Evolutionary conservation across 345 rosid species (phyloP), one percentile per base, ranked within the genome.

Genomic region (Acer yangbiense): DNA sequence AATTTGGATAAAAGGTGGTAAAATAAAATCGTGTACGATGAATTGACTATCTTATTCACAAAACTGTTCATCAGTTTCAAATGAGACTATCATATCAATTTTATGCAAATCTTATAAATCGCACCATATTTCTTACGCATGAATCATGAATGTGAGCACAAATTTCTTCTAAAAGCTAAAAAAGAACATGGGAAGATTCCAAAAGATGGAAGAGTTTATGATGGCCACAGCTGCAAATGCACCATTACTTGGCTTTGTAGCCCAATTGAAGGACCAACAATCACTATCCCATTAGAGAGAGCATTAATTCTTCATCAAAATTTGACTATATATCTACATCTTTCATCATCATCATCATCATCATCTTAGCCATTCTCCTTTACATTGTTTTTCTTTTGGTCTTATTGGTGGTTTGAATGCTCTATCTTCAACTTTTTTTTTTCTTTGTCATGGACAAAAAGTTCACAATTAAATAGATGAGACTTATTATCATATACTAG

Each of bases 221-320:
- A 80, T 70, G 79, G 82, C 76, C 79, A 80, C 76, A 71, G 54
- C 62, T 55, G 79, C 68, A 75, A 74, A 75, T 70, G 76, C 82
- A 70, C 71, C 65, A 57, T 72, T 58, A 9, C 63, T 13, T 20
- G 35, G 48, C 57, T 43, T 73, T 43, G 76, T 61, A 43, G 68
- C 41, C 76, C 76, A 73, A 29, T 10, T 25, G 11, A 41, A 73
- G n/a, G 69, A 68, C 29, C 74, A 68, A 66, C 78, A 69, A 48
- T 48, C 65, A 74, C 52, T 50, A 41, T 73, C 13, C 32, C 35
- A 60, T 43, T 60, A 50, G 14, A 73, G 14, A 73, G n/a, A 41
- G 8, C 76, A 21, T 73, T 35, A 35, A 35, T 35, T 32, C 29
- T 73, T 61, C 67, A 73, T 73, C 68, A 3, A 73, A 61, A 14